A percentile compares a stretch with the other conserved stretches of the same genome.
Conservation (phyloP, 176 grass and related monocot species). For the Carex littledalei region DNA sequence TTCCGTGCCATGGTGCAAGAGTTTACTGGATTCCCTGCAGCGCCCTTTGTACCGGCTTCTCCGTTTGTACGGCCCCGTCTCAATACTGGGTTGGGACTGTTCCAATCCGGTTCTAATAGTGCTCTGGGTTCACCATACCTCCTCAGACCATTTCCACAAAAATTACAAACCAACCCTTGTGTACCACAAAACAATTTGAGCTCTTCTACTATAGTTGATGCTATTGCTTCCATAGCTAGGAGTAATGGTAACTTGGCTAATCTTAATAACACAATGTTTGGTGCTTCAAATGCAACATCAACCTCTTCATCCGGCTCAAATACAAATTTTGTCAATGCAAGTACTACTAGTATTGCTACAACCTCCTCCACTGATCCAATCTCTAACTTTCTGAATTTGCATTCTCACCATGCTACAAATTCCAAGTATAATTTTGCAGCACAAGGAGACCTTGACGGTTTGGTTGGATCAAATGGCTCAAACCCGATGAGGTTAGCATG, state of each 20-base stretch:
- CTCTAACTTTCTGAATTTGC: conserved; percentile 19
- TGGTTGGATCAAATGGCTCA: conserved; percentile 2
- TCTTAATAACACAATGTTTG: conserved; percentile 20
- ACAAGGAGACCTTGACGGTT: conserved; percentile 9
- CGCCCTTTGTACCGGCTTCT: conserved; percentile 43
- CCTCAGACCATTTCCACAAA: conserved; percentile 25
- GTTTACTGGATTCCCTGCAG: conserved; percentile 86
- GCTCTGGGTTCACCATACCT: conserved; percentile 14
- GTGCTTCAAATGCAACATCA: neutral
- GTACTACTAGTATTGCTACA: conserved; percentile 4
- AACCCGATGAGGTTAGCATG: conserved; percentile 2
- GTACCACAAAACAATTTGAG: neutral
- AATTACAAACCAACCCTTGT: conserved; percentile 14
- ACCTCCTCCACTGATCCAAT: conserved; percentile 17
- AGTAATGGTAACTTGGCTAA: conserved; percentile 2
- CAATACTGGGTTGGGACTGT: conserved; percentile 29
- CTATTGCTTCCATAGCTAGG: conserved; percentile 31
- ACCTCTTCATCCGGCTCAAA: conserved; percentile 24
- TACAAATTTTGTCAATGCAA: conserved; percentile 29
- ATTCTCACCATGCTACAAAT: conserved; percentile 19
- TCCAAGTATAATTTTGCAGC: conserved; percentile 5
- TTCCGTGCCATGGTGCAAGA: conserved; percentile 98
- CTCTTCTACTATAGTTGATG: conserved; percentile 24
- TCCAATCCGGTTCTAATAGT: neutral
- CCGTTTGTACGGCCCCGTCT: conserved; percentile 37